Evolutionary conservation across 1,284 basidiomycete genomes (phyloP), one percentile per base, ranked within the genome.

Genomic region (Irpex lacteus): DNA sequence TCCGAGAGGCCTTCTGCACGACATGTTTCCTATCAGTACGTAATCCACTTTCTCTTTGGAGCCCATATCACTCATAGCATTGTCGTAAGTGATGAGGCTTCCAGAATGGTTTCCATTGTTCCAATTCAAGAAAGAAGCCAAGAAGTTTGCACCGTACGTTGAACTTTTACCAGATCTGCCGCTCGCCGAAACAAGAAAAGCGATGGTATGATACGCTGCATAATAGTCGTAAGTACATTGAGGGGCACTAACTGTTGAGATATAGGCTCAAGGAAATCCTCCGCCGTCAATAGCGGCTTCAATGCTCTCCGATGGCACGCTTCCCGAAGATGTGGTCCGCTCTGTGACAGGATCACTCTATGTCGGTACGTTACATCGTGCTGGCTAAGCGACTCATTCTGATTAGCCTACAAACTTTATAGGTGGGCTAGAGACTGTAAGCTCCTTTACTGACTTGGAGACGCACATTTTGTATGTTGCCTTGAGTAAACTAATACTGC

Each of bases 21-120:
- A 73, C 60, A 53, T 70, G 11, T 47, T 73, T 8, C 71, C 71
- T 1, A 47, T 70, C 13, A 44, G 71, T 65, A 11, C 3, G 5
- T 5, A 26, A 18, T 26, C 13, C 15, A 13, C 15, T 15, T 11
- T 18, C 62, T 55, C 66, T 63, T 56, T 18, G 32, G n/a, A 44
- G 26, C 13, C 15, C 40, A 44, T 44, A 9, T 15, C 8, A 11
- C 11, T 44, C 40, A 11, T 11, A 44, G 26, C 26, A 11, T 3
- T 15, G 15, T 9, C 8, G 40, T 15, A 44, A 44, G 40, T 44
- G 40, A 11, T 44, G 40, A 44, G 15, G 40, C 40, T 44, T 44
- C 40, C 40, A 44, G 40, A 44, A 15, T 44, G 40, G 26, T 13
- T 37, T 60, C 44, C 57, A 8, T n/a, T 44, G 36, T 26, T 13